Evolutionary conservation across 2,329 filamentous ascomycete genomes (phyloP).

Genomic region (Rachicladosporium sp.): DNA sequence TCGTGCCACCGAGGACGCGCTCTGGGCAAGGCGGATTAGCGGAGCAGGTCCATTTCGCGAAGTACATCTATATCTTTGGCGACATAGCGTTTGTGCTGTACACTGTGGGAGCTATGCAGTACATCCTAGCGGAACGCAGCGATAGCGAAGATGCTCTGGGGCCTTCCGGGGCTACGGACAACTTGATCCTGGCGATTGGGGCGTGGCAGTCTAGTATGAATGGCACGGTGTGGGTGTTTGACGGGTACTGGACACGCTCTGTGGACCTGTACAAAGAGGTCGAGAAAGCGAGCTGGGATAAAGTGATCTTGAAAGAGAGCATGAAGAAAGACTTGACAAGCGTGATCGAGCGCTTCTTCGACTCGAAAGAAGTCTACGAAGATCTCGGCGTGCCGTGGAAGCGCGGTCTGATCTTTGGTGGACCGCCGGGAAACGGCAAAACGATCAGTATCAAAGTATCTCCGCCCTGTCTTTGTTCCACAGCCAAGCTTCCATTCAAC

Average conservation of each 20-base stretch:
- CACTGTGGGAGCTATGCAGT: slow-evolving; percentile 25
- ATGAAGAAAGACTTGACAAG: slow-evolving; percentile 32
- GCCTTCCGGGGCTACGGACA: slow-evolving; percentile 25
- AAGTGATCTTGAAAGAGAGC: slow-evolving; percentile 34
- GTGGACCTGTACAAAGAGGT: slow-evolving; percentile 28
- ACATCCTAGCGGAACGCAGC: slow-evolving; percentile 28
- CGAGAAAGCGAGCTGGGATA: slow-evolving; percentile 31
- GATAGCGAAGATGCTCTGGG: slow-evolving; percentile 21
- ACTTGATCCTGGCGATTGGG: slow-evolving; percentile 26
- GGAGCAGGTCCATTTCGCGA: slow-evolving; percentile 28
- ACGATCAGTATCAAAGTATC: slow-evolving; percentile 30
- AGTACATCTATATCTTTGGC: slow-evolving; percentile 28
- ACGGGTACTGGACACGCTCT: slow-evolving; percentile 29
- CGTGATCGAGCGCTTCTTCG: slow-evolving; percentile 31
- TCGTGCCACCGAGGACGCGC: slow-evolving; percentile 20
- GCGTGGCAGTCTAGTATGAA: slow-evolving; percentile 24
- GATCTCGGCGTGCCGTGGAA: slow-evolving; percentile 37
- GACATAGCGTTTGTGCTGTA: slow-evolving; percentile 30
- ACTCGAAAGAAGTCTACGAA: slow-evolving; percentile 26
- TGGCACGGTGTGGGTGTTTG: slow-evolving; percentile 34
- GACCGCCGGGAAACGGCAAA: slow-evolving; percentile 29
- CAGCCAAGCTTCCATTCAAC: no score
- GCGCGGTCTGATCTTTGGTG: slow-evolving; percentile 34
- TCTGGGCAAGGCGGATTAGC: slow-evolving; percentile 22
- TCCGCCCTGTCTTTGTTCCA: no score